These are phyloP conservation scores for Candida berthetii DNA, from an alignment of 805 yeast genomes.

Conservation along the genomic window DNA sequence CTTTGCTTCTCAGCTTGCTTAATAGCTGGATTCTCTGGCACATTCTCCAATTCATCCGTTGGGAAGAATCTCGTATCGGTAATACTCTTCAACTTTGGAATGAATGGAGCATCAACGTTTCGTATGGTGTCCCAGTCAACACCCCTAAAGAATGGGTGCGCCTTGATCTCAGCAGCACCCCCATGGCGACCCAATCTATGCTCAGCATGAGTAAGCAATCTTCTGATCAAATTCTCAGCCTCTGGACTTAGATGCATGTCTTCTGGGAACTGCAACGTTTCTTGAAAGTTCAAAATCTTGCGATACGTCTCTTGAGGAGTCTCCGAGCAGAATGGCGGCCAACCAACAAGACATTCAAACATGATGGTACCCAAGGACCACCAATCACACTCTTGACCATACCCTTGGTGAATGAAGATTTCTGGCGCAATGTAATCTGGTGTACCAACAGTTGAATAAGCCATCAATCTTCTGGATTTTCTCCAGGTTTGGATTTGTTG, in stretches of 20 bases:
- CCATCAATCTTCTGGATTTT: constrained; percentile 73
- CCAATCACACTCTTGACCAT: constrained; percentile 95
- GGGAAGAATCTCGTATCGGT: constrained; percentile 98
- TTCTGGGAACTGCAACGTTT: constrained; percentile 79
- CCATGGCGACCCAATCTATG: constrained; percentile 65
- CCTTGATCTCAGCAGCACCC: constrained; percentile 59
- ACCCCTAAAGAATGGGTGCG: constrained; percentile 78
- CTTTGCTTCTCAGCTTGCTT: constrained; percentile 62
- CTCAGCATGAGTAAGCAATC: constrained; percentile 83
- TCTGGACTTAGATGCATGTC: constrained; percentile 84
- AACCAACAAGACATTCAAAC: constrained; percentile 93
- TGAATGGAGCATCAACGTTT: constrained; percentile 81
- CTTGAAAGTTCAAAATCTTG: constrained; percentile 89
- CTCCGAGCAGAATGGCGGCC: constrained; percentile 95
- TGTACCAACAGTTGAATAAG: constrained; percentile 96
- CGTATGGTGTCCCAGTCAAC: constrained; percentile 76
- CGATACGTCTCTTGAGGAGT: constrained; percentile 93
- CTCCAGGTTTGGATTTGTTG: constrained; percentile 75
- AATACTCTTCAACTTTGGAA: constrained; percentile 85
- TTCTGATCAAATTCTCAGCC: constrained; percentile 83
- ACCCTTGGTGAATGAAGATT: constrained; percentile 79
- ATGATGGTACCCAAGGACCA: constrained; percentile 98
- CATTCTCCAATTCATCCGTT: constrained; percentile 90
- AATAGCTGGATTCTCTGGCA: constrained; percentile 83
- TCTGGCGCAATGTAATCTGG: constrained; percentile 99